Evolutionary conservation across 2,329 filamentous ascomycete species (phyloP), one percentile per base, ranked within the genome.

Genomic region (Plectosphaerella sp.): DNA sequence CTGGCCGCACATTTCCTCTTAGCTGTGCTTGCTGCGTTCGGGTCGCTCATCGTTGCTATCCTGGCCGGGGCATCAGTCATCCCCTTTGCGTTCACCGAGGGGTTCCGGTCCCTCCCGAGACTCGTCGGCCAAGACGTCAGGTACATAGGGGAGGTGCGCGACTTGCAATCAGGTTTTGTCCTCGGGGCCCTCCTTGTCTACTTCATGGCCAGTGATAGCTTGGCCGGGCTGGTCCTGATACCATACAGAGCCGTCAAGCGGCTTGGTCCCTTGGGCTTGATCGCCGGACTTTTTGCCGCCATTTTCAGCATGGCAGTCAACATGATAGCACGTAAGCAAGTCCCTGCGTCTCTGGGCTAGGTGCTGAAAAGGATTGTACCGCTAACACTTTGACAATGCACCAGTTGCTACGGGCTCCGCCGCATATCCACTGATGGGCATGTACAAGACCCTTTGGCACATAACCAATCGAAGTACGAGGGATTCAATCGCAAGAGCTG

Each of bases 51-150:
- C 9, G 45, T 10, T 4, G 45, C 15, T 14, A 5, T 47, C 5
- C 8, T 35, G 3, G n/a, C 45, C n/a, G 24, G 45, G 12, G 7
- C 52, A 3, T 69, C 80, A 61, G 70, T 77, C 49, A 58, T 81
- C 41, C 72, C 72, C 3, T 64, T 80, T 37, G 77, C 76, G 1
- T 57, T 78, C 1, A 71, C 77, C 0, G 75, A 80, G 56, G 78
- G 78, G 5, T 75, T 80, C 50, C 76, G 79, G 53, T 77, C 76
- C 22, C 72, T 75, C 15, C 78, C 78, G 4, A 74, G 72, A 24
- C 65, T 81, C 2, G 80, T 79, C 54, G 76, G 76, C 20, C 76
- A 56, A 3, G 41, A 54, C 9, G 50, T 57, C 2, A 22, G 47
- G 7, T 39, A 56, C 77, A 55, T 67, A 67, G 69, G 6, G 61